Evolutionary conservation across 352 stramenopile genomes (phyloP).

Genomic region (Phytophthora agathidicida): DNA sequence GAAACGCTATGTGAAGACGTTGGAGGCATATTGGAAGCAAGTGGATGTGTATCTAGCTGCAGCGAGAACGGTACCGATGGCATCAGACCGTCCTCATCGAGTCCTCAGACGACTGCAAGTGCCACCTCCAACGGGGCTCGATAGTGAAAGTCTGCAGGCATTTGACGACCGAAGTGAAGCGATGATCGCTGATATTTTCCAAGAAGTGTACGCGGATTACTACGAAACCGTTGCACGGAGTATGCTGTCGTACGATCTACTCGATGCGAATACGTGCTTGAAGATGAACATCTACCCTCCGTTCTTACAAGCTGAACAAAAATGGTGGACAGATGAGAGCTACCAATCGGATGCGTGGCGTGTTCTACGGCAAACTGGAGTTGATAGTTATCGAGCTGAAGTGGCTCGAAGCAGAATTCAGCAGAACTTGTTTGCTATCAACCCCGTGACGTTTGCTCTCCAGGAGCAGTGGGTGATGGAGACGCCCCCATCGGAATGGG

Average conservation of each 20-base stretch:
- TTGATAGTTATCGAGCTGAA: constrained; percentile 58
- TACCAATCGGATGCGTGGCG: constrained; percentile 82
- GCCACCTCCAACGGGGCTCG: constrained; percentile 52
- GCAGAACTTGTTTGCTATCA: constrained; percentile 69
- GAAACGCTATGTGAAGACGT: constrained; percentile 73
- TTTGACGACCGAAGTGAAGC: constrained; percentile 73
- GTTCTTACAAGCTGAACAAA: constrained; percentile 80
- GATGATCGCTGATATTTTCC: constrained; percentile 75
- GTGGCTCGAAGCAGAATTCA: constrained; percentile 47
- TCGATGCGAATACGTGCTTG: constrained; percentile 71
- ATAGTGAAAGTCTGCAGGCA: constrained; percentile 44
- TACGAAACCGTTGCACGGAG: constrained; percentile 74
- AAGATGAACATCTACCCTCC: constrained; percentile 85
- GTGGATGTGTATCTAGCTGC: constrained; percentile 69
- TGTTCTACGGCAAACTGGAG: constrained; percentile 79
- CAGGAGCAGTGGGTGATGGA: constrained; percentile 90
- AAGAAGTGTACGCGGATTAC: constrained; percentile 83
- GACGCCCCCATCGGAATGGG: constrained; percentile 71
- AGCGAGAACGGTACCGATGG: constrained; percentile 68
- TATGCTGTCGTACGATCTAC: constrained; percentile 90
- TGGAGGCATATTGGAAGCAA: constrained; percentile 84
- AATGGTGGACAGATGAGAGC: constrained; percentile 85
- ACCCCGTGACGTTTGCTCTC: constrained; percentile 85
- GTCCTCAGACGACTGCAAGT: constrained; percentile 79
- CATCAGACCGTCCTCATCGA: constrained; percentile 55